phyloP scores from a whole-genome alignment of 371 early-diverging fungal genomes.

The Umbelopsis sp. region DNA sequence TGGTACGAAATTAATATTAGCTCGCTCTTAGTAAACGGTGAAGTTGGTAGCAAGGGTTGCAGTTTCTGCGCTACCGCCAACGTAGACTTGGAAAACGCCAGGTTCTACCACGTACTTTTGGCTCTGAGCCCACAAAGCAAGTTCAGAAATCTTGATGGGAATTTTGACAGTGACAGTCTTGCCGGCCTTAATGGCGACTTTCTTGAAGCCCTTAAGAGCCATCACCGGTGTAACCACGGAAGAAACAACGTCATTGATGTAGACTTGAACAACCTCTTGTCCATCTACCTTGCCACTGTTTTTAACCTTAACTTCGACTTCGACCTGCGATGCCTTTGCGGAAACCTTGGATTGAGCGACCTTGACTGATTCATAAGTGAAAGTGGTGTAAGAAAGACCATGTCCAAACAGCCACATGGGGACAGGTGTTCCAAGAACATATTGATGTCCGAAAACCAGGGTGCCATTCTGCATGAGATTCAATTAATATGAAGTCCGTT shows the following conservation, averaged over 20 bases:
- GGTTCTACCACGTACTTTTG: conserved; percentile 25
- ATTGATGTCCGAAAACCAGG: conserved; percentile 30
- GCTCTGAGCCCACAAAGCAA: conserved; percentile 24
- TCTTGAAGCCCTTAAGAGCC: conserved; percentile 41
- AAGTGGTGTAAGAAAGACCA: conserved; percentile 55
- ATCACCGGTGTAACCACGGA: conserved; percentile 39
- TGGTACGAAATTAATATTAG: not conserved
- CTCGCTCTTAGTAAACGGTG: conserved; percentile 20
- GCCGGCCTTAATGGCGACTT: conserved; percentile 30
- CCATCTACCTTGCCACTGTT: conserved; percentile 50
- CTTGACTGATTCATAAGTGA: conserved; percentile 35
- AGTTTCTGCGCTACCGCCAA: conserved; percentile 28
- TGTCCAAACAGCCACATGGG: conserved; percentile 57
- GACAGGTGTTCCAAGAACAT: conserved; percentile 27
- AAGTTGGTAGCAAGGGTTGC: conserved; percentile 23
- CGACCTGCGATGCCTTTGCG: conserved; percentile 20
- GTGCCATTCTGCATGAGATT: conserved; percentile 21
- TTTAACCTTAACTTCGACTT: conserved; percentile 32
- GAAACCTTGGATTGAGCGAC: conserved; percentile 26
- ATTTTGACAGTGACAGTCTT: conserved; percentile 24
- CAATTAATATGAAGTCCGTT: no score
- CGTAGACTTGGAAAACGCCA: conserved; percentile 24
- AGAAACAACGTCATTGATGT: conserved; percentile 36
- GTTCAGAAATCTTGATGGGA: conserved; percentile 25
- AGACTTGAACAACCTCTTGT: conserved; percentile 54